Percentiles rank a stretch among this genome's conserved stretches.
Evolutionary conservation across 768 basidiomycete species (phyloP).

Genomic region (Tylopilus cervinicoccineus): DNA sequence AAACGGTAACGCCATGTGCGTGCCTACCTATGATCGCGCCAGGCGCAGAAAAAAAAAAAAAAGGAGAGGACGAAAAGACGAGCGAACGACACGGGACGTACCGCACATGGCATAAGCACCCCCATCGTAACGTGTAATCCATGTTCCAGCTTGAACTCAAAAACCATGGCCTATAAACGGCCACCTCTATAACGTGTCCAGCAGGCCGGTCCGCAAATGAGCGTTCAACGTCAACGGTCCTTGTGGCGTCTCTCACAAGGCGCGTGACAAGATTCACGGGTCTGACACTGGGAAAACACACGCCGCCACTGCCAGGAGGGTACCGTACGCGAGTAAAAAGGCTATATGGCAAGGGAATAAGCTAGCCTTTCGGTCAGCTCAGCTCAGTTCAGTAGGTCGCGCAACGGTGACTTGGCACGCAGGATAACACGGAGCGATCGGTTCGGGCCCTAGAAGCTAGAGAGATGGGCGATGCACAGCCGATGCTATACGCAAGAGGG

Average conservation of each 20-base stretch:
- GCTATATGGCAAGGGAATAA: neutral
- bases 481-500: neutral
- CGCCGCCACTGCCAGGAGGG: slow-evolving; percentile 9
- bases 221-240: slow-evolving; percentile 2
- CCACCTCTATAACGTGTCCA: slow-evolving; percentile 2
- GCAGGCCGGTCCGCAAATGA: neutral
- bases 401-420: slow-evolving; percentile 13
- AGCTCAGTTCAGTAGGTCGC: slow-evolving; percentile 1
- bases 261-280: neutral
- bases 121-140: slow-evolving; percentile 6
- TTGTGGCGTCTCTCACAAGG: slow-evolving; percentile 15
- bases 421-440: slow-evolving; percentile 12
- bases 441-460: slow-evolving; percentile 10
- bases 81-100: neutral
- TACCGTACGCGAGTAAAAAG: slow-evolving; percentile 15
- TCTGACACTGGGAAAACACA: slow-evolving; percentile 13
- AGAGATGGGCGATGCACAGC: slow-evolving; percentile 7
- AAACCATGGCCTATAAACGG: slow-evolving; percentile 3
- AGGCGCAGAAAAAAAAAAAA: slow-evolving; percentile 3
- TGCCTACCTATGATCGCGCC: slow-evolving; percentile 6
- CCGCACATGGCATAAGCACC: slow-evolving; percentile 13
- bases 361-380: slow-evolving; percentile 3
- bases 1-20: neutral
- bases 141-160: neutral
- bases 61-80: neutral